Evolutionary conservation across 2,329 filamentous ascomycete species (phyloP), one percentile per base, ranked within the genome.

Genomic region (Passalora sequoiae): DNA sequence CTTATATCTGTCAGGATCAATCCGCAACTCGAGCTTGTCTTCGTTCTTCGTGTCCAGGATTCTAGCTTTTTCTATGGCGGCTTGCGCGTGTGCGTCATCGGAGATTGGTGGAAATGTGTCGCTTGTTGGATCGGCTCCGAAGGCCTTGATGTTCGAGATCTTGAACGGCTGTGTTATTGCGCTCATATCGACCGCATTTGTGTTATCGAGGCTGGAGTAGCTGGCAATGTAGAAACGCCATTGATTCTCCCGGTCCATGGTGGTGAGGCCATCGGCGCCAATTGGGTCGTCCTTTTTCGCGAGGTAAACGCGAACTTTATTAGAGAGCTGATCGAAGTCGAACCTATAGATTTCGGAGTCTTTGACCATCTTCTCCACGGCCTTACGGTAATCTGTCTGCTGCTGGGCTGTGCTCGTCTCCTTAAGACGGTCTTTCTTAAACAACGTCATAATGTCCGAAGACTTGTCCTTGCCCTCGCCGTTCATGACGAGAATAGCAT

Each of bases 151-250:
- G 51, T 66, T 70, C 33, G 58, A 55, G 6, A 51, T 42, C 13
- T 72, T 60, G 46, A 69, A 66, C 0, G 70, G 69, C 7, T 63
- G 58, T 20, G 57, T 51, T n/a, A 72, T 43, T 10, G 37, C 33
- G 13, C 30, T 41, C 12, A 45, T 41, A 12, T 58, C 51, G 19
- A 73, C 60, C 31, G 66, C 65, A 40, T 70, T 74, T 0, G 92
- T 98, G 2, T 87, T 86, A 60, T 95, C 88, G 17, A 89, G 78
- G 51, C 88, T 86, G 54, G 88, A 86, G 66, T 86, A 97, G 0
- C 89, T 89, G 13, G 91, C 89, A 44, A 95, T 87, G 63, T 98
- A 98, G 69, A 94, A 94, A 57, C 91, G 86, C 92, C 92, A 98
- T 28, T 81, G 71, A 50, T 75, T 74, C 52, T 80, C 75, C 7